A percentile compares a stretch with the other conserved stretches of the same genome.
Evolutionary conservation across 306 rosid species (phyloP).

Genomic region (Lathyrus tuberosus): DNA sequence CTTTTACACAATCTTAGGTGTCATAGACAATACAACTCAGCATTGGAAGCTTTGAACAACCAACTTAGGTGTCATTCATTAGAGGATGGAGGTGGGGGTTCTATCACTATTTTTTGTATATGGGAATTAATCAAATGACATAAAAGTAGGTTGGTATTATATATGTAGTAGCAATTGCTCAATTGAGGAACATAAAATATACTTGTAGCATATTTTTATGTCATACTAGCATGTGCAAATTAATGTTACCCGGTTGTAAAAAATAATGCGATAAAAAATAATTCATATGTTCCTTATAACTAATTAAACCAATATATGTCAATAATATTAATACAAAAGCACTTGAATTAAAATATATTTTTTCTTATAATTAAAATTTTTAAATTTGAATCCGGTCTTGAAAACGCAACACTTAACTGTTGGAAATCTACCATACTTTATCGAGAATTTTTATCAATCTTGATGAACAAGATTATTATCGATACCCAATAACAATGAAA

Average conservation of each 20-base stretch:
- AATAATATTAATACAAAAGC: no score
- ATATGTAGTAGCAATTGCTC: not conserved
- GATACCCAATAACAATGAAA: no score
- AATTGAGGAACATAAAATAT: not conserved
- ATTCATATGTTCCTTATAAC: no score
- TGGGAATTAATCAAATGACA: not conserved
- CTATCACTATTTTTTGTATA: not conserved
- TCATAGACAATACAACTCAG: conserved; percentile 29
- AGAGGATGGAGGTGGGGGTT: not conserved
- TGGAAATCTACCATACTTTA: no score
- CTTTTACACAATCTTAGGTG: not conserved
- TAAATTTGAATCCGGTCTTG: no score
- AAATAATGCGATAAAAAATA: not conserved
- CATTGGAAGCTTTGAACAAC: conserved; percentile 16
- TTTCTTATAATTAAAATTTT: no score
- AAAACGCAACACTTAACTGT: no score
- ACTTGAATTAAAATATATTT: no score
- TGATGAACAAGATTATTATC: no score
- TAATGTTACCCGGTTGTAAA: conserved; percentile 37
- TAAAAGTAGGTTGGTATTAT: conserved; percentile 14
- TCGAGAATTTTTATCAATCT: no score
- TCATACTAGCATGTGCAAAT: conserved; percentile 40
- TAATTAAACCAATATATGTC: no score
- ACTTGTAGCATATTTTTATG: conserved; percentile 21
- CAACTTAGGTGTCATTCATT: conserved; percentile 29